A percentile compares a stretch with the other conserved stretches of the same genome.
phyloP scores from a whole-genome alignment of 768 basidiomycete genomes.

The Sarcomyxa edulis region DNA sequence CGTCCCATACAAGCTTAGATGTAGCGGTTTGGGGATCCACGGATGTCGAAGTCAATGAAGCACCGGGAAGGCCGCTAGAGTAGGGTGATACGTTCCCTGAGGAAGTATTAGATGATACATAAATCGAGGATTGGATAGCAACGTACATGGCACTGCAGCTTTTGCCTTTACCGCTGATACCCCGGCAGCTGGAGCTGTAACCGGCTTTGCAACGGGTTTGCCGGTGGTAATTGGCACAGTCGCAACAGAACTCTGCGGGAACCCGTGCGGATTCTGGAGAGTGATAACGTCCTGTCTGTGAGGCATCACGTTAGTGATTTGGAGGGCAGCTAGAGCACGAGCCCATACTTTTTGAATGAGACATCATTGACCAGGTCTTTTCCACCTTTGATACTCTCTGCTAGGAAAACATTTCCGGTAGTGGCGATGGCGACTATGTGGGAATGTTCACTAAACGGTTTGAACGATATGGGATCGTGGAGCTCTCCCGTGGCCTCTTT shows the following conservation, averaged over 20 bases:
- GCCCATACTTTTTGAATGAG: slow-evolving; percentile 74
- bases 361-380: slow-evolving; percentile 83
- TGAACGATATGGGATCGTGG: slow-evolving; percentile 97
- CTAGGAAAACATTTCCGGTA: slow-evolving; percentile 90
- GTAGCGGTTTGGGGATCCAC: slow-evolving; percentile 66
- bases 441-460: slow-evolving; percentile 94
- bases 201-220: slow-evolving; percentile 23
- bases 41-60: slow-evolving; percentile 90
- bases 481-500: slow-evolving; percentile 81
- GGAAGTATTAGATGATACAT: not conserved
- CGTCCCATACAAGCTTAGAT: slow-evolving; percentile 92
- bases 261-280: slow-evolving; percentile 84
- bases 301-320: too few relatives aligned
- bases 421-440: slow-evolving; percentile 88
- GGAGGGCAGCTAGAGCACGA: too few relatives aligned
- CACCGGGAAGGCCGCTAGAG: slow-evolving; percentile 85
- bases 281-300: slow-evolving; percentile 85
- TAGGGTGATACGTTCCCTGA: slow-evolving; percentile 90
- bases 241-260: slow-evolving; percentile 51
- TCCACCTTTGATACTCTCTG: slow-evolving; percentile 84
- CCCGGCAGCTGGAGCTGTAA: slow-evolving; percentile 20
- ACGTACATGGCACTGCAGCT: slow-evolving; percentile 62
- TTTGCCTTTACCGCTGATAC: slow-evolving; percentile 42
- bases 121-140: too few relatives aligned
- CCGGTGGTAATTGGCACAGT: slow-evolving; percentile 25